Base-by-base conservation (phyloP, 2,329 filamentous ascomycete species). In the Thielaviopsis euricoi region DNA sequence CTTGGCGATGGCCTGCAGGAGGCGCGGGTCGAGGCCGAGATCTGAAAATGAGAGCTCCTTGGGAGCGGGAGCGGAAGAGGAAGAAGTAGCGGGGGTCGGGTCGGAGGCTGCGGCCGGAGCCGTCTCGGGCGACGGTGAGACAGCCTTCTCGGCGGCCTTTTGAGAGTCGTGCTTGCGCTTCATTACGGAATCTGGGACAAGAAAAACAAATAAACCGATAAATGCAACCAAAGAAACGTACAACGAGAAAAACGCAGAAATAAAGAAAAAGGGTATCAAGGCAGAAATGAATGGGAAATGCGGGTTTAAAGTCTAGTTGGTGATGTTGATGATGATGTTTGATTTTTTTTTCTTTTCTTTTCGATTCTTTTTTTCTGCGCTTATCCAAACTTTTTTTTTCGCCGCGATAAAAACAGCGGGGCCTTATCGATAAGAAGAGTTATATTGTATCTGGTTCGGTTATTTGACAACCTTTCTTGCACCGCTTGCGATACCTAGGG, bases 1-100 rank as follows among this genome's bases (percentile, higher is more conserved):
- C 67, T 86, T 84, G 52, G 85, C 85, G 64, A 97, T 79, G 57
- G 87, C 89, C 74, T 95, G 88, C 37, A 96, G 76, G 29, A 98
- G 75, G 63, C 93, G 83, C 10, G 89, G 73, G 67, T 98, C 93
- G 61, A 98, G 82, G 62, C 82, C 83, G 61, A 97, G 78, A 58
- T 82, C 79, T 62, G 84, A 77, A 67, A 97, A 98, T 3, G 82
- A 81, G 56, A 57, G 53, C 22, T 53, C 49, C 19, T 46, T 33
- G 7, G 40, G 12, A 15, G 51, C 19, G 5, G 49, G 37, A 25
- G 17, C 37, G n/a, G 53, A 12, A 13, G 25, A 6, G 37, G 53
- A n/a, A 6, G 40, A 6, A 33, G 49, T n/a, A 13, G 21, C 15
- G 52, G 37, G 12, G n/a, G 56, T 17, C 26, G 53, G 12, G 29